phyloP scores from a whole-genome alignment of 306 rosid species.

The Casuarina cunninghamiana region DNA sequence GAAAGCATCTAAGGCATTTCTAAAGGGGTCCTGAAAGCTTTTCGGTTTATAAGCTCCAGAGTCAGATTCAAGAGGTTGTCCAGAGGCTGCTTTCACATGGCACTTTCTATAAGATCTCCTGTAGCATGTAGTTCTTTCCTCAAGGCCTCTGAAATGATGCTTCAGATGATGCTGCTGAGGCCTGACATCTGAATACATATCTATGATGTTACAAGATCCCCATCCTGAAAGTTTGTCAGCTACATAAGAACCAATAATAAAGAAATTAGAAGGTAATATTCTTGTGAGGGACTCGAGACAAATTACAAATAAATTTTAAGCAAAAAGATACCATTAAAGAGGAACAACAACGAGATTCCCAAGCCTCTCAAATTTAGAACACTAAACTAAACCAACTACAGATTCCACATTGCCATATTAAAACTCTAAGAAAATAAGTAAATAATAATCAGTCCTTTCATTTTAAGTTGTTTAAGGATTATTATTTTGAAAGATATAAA shows the following conservation, averaged over 20 bases:
- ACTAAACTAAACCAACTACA: background rate
- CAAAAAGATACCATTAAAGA: background rate
- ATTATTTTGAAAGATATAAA: background rate
- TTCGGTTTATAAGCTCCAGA: conserved; percentile 50
- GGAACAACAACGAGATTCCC: background rate
- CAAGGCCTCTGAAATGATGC: conserved; percentile 27
- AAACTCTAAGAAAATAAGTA: background rate
- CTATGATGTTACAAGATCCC: conserved; percentile 39
- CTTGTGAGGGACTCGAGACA: background rate
- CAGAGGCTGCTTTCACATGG: conserved; percentile 62
- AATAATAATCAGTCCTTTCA: background rate
- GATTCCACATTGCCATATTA: background rate
- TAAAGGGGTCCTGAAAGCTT: conserved; percentile 39
- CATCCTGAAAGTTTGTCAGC: conserved; percentile 38
- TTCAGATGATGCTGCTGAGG: conserved; percentile 26
- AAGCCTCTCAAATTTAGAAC: background rate
- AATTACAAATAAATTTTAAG: background rate
- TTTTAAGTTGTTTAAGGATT: background rate
- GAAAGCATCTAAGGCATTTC: conserved; percentile 61
- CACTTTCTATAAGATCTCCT: conserved; percentile 28
- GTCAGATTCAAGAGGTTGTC: conserved; percentile 68
- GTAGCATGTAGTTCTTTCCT: conserved; percentile 30
- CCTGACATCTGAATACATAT: conserved; percentile 31
- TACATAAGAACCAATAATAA: conserved; percentile 41
- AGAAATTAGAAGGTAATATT: conserved; percentile 1